Evolutionary conservation across 164 flowering plant genomes (phyloP).

Genomic region (Cinnamomum chago): DNA sequence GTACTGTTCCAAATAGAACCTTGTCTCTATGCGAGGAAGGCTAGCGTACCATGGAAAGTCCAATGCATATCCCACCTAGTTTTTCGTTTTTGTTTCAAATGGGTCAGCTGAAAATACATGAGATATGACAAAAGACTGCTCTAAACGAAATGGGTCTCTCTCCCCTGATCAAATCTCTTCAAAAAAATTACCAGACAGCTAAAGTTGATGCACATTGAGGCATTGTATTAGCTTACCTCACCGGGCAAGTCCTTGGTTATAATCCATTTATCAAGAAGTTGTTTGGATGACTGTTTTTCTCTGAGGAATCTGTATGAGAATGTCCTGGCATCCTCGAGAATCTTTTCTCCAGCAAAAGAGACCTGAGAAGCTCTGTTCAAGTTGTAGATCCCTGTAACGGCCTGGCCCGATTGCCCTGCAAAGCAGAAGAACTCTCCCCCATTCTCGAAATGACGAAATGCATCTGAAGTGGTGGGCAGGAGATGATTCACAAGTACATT

Average conservation of each 20-base stretch:
- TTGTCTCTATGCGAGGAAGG: slow-evolving; percentile 76
- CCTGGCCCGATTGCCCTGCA: slow-evolving; percentile 69
- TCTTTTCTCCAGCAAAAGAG: slow-evolving; percentile 58
- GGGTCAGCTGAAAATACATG: background rate
- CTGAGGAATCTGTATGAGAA: slow-evolving; percentile 53
- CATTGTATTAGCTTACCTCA: slow-evolving; percentile 45
- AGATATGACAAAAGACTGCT: background rate
- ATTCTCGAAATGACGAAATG: slow-evolving; percentile 58
- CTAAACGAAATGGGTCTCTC: background rate
- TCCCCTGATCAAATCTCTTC: background rate
- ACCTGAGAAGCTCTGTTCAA: slow-evolving; percentile 74
- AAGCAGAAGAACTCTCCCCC: slow-evolving; percentile 74
- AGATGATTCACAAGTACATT: background rate
- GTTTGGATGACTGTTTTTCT: slow-evolving; percentile 45
- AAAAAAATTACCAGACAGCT: background rate
- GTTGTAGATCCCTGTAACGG: slow-evolving; percentile 81
- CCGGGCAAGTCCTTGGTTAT: slow-evolving; percentile 80
- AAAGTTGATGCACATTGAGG: too few species aligned
- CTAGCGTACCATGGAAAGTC: slow-evolving; percentile 84
- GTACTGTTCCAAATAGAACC: slow-evolving; percentile 80
- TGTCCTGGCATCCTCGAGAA: slow-evolving; percentile 56
- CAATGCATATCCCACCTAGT: slow-evolving; percentile 70
- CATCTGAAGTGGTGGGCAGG: slow-evolving; percentile 42
- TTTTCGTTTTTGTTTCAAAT: background rate
- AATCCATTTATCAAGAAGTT: slow-evolving; percentile 87